These are phyloP conservation scores for Plectosphaerella plurivora DNA, from an alignment of 2,329 filamentous ascomycete genomes.

Conservation along the genomic window DNA sequence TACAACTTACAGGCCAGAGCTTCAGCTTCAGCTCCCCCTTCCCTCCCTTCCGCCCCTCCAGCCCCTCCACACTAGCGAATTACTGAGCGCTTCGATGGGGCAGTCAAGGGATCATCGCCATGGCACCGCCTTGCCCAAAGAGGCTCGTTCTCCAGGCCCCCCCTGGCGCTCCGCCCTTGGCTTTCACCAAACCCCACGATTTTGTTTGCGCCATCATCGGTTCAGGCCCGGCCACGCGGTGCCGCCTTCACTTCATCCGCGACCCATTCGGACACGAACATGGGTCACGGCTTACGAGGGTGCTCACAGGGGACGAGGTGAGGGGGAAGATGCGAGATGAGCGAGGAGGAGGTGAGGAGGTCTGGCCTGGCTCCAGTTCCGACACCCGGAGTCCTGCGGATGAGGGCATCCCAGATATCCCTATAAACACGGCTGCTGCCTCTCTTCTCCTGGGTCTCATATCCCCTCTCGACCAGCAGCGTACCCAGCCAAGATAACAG, in stretches of 20 bases:
- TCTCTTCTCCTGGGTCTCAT: neutral
- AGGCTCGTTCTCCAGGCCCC: neutral
- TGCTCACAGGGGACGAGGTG: too few relatives aligned
- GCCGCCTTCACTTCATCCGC: too few relatives aligned
- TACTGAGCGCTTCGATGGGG: neutral
- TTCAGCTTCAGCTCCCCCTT: neutral
- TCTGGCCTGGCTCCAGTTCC: neutral
- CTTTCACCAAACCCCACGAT: neutral
- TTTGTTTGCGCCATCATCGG: too few relatives aligned
- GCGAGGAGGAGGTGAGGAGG: too few relatives aligned
- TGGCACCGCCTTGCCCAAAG: neutral
- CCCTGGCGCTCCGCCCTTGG: neutral
- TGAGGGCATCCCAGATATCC: too few relatives aligned
- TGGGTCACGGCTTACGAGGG: too few relatives aligned
- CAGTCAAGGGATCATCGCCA: neutral
- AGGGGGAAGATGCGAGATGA: too few relatives aligned
- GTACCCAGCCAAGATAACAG: constrained; percentile 3
- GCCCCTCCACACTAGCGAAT: neutral
- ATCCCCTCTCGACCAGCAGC: too few relatives aligned
- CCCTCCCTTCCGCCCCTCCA: neutral
- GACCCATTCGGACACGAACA: too few relatives aligned
- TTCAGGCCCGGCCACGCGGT: too few relatives aligned
- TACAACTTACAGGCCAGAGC: too few relatives aligned
- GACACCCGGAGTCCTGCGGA: neutral
- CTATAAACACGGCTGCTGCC: too few relatives aligned